These are phyloP conservation scores for Rhizomucor pusillus DNA, from an alignment of 371 early-diverging fungal species.

Conservation along the genomic window DNA sequence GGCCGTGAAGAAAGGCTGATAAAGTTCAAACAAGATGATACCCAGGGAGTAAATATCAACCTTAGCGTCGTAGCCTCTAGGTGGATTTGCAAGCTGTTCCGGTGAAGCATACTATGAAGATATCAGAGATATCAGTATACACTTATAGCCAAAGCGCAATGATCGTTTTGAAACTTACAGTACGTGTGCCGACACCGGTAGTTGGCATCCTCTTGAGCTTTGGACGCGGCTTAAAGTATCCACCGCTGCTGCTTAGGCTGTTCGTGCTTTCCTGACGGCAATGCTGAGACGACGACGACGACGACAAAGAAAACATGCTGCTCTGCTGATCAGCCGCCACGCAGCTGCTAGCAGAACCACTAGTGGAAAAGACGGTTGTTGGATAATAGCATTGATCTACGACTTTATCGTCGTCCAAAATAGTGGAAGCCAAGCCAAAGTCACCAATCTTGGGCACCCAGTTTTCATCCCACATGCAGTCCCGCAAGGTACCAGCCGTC, in stretches of 20 bases:
- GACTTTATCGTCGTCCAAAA: conserved; percentile 15
- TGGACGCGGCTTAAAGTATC: conserved; percentile 4
- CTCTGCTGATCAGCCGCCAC: background rate
- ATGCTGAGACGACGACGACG: background rate
- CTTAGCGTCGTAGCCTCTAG: conserved; percentile 57
- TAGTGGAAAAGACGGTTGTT: conserved; percentile 1
- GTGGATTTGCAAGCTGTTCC: conserved; percentile 74
- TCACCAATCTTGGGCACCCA: conserved; percentile 81
- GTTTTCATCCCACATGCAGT: conserved; percentile 42
- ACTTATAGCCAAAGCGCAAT: background rate
- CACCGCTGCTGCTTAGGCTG: background rate
- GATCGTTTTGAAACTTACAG: conserved; percentile 36
- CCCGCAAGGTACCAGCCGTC: conserved; percentile 26
- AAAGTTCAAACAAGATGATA: conserved; percentile 71
- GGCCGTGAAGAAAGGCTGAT: conserved; percentile 58
- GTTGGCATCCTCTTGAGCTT: conserved; percentile 32
- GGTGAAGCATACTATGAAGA: conserved; percentile 80
- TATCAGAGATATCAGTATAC: too few relatives aligned
- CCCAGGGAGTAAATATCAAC: conserved; percentile 74
- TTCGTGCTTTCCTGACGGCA: background rate
- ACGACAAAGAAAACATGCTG: background rate
- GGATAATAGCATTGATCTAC: conserved; percentile 3
- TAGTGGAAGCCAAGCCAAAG: conserved; percentile 78
- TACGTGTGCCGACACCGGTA: conserved; percentile 71
- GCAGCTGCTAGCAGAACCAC: background rate